Evolutionary conservation across 2,329 filamentous ascomycete genomes (phyloP).

Genomic region (Phialocephala subalpina): DNA sequence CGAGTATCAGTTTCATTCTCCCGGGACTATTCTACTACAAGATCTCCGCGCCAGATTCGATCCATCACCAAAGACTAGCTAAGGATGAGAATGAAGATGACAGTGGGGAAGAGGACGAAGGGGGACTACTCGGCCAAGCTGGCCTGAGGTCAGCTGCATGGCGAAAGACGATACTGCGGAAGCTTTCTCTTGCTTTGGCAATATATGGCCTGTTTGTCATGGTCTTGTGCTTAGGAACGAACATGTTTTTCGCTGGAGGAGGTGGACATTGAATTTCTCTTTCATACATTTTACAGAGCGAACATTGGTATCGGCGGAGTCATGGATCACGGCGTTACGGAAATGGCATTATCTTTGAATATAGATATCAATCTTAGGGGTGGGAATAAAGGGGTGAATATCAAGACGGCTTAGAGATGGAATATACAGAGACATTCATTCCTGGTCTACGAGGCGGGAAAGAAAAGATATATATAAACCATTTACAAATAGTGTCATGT

Average conservation of each 20-base stretch:
- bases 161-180: constrained; percentile 69
- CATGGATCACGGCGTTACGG: background rate
- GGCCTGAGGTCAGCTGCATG: constrained; percentile 38
- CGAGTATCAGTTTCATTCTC: constrained; percentile 95
- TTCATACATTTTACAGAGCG: background rate
- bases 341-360: background rate
- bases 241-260: constrained; percentile 75
- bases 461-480: background rate
- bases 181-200: constrained; percentile 76
- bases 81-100: constrained; percentile 91
- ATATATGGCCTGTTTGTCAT: constrained; percentile 90
- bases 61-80: constrained; percentile 83
- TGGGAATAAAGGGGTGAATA: too few species aligned
- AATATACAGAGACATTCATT: background rate
- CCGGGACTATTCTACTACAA: constrained; percentile 99
- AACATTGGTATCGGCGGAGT: background rate
- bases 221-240: constrained; percentile 85
- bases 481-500: background rate
- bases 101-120: constrained; percentile 60
- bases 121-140: constrained; percentile 39
- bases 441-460: background rate
- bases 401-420: background rate
- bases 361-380: background rate
- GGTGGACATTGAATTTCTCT: constrained; percentile 58
- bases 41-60: constrained; percentile 88